phyloP scores from a whole-genome alignment of 768 basidiomycete genomes.

The Strobilomyces confusus region DNA sequence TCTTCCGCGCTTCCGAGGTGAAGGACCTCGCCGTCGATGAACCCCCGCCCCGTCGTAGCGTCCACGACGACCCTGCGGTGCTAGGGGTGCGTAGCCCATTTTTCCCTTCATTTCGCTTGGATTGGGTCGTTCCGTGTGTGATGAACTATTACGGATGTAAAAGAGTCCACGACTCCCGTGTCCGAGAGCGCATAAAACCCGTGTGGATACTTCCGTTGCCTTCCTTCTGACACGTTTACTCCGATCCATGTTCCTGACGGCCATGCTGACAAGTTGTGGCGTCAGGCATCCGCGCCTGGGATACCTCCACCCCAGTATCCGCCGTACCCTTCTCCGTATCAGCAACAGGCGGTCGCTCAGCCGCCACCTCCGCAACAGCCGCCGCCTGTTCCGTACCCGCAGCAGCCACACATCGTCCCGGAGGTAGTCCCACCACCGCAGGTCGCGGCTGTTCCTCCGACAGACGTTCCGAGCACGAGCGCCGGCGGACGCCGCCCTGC shows the following conservation, averaged over 20 bases:
- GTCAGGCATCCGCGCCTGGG: constrained; percentile 48
- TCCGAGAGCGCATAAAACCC: constrained; percentile 44
- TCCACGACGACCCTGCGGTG: constrained; percentile 83
- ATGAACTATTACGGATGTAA: constrained; percentile 48
- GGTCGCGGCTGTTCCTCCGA: constrained; percentile 16
- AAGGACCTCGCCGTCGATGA: constrained; percentile 88
- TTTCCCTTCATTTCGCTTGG: not conserved
- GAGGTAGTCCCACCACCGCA: constrained; percentile 25
- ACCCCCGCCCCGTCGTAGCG: constrained; percentile 50
- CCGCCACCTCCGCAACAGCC: constrained; percentile 30
- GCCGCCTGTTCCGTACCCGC: constrained; percentile 25
- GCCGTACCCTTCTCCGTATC: constrained; percentile 30
- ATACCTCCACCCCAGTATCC: constrained; percentile 29
- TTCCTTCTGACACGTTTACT: constrained; percentile 48
- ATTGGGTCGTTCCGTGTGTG: constrained; percentile 13
- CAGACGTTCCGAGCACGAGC: constrained; percentile 24
- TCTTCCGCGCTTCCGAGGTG: constrained; percentile 87
- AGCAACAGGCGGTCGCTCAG: constrained; percentile 30
- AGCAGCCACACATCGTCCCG: constrained; percentile 23
- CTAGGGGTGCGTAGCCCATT: constrained; percentile 58
- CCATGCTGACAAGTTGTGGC: constrained; percentile 11
- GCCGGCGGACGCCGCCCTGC: constrained; percentile 30
- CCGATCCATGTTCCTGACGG: not conserved
- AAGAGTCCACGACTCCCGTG: constrained; percentile 32
- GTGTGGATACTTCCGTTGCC: constrained; percentile 59